Base-by-base conservation (phyloP, 2,329 filamentous ascomycete species). In the Cladophialophora chaetospira region DNA sequence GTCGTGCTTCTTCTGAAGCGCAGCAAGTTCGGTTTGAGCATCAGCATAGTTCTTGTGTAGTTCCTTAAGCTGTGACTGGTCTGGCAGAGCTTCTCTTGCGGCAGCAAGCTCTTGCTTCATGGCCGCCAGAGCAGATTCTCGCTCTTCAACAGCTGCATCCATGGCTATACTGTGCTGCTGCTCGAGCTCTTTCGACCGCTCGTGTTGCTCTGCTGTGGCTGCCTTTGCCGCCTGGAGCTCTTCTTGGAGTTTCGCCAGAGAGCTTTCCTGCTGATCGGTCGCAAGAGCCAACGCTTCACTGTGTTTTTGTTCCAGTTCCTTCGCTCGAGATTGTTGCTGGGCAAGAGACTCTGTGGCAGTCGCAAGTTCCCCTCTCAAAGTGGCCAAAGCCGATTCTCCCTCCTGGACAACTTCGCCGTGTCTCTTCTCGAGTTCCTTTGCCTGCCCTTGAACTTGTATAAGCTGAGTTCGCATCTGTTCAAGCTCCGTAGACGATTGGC, bases 381-480 rank as follows among this genome's bases (percentile, higher is more conserved):
- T 45, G n/a, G 57, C 53, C 43, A 65, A 15, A 42, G 55, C 53
- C 25, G 52, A 53, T 21, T 61, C 60, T 40, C 60, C 57, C 26
- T 59, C 53, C 42, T 57, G 38, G 29, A 53, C 19, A 11, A 38
- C 40, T 48, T 56, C 44, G 17, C 26, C 29, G 31, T 58, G 48
- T n/a, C 47, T 53, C 26, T 49, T 29, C 42, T 61, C 51, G 15
- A 54, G 17, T 8, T 53, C 49, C 8, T 26, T 25, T 11, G 48
- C 42, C 17, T 63, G 47, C 10, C 40, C 33, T 25, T 60, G 50
- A 25, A 58, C 53, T 15, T 59, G 29, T 2, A 47, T 54, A 29
- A 66, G 48, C 36, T 64, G 57, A 11, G 40, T 29, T 26, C 55
- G 55, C 29, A 62, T 36, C 17, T 48, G 40, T 10, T 62, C 62